Evolutionary conservation across 352 stramenopile species (phyloP).

Genomic region (Globisporangium rhizosaccharum): DNA sequence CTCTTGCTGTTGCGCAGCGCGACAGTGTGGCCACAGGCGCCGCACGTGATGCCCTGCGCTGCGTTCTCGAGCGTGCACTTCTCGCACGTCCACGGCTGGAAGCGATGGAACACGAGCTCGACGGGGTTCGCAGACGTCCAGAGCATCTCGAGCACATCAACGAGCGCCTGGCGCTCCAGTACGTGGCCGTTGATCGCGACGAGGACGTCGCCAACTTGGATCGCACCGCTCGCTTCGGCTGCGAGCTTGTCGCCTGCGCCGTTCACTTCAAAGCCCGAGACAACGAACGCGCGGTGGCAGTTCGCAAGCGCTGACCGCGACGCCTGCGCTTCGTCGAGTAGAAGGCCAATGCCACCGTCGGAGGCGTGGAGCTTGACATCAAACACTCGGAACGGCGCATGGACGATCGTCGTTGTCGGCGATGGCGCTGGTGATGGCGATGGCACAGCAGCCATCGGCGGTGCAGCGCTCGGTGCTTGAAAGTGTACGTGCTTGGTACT

Average conservation of each 20-base stretch:
- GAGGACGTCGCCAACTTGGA: slow-evolving; percentile 50
- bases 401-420: neutral
- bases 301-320: slow-evolving; percentile 5
- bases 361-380: slow-evolving; percentile 55
- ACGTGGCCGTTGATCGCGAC: slow-evolving; percentile 53
- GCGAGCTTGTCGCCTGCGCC: slow-evolving; percentile 54
- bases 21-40: slow-evolving; percentile 41
- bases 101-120: slow-evolving; percentile 55
- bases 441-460: neutral
- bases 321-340: slow-evolving; percentile 32
- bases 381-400: slow-evolving; percentile 33
- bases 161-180: slow-evolving; percentile 36
- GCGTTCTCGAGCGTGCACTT: slow-evolving; percentile 75
- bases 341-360: slow-evolving; percentile 67
- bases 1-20: neutral
- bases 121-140: slow-evolving; percentile 66
- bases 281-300: slow-evolving; percentile 30
- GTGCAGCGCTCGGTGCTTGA: neutral
- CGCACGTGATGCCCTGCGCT: slow-evolving; percentile 26
- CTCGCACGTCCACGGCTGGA: slow-evolving; percentile 57
- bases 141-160: slow-evolving; percentile 65
- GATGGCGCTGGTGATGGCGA: neutral
- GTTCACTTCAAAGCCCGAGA: slow-evolving; percentile 65
- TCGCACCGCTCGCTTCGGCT: slow-evolving; percentile 64
- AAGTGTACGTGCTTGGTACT: neutral